Evolutionary conservation across 305 asterid genomes (phyloP), one percentile per base, ranked within the genome.

Genomic region (Striga hermonthica): DNA sequence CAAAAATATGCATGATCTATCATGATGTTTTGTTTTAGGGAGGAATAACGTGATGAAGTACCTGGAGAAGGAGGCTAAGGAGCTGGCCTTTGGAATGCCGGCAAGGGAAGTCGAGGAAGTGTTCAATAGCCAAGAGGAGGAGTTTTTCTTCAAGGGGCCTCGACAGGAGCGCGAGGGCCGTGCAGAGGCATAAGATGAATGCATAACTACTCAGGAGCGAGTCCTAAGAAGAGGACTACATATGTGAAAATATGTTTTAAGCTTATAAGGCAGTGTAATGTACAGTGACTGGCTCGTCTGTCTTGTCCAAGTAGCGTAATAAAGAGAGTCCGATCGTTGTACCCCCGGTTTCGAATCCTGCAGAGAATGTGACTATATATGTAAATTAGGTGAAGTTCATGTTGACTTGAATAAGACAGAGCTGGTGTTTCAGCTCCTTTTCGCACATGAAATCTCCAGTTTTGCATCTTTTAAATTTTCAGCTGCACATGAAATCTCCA

Each of bases 91-190:
- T 4, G 91, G 93, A 1, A 38, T 70, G 7, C 75, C 90, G 1
- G 83, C 81, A 16, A 80, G 81, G 50, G 88, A 82, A n/a, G 94
- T 91, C 34, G 91, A 86, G 0, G 78, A 77, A 22, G 74, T 84
- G 37, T 83, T 88, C n/a, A 43, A 60, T 7, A 74, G 76, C 44
- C 91, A 88, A 60, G 11, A 61, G 1, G 87, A 82, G 40, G 88
- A 83, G 74, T 73, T 68, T 36, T 91, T 91, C 87, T 78, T 79
- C 62, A 64, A 14, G 76, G 97, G 97, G 1, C 96, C 94, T 0
- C 67, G 68, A 5, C 79, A 78, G 75, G 69, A 76, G 44, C 64
- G 56, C 1, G 55, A 59, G 52, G 64, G 78, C 73, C 75, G 76
- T 16, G 70, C 82, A 3, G 79, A 79, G 4, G 84, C 54, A 36